A percentile compares a stretch with the other conserved stretches of the same genome.
These are phyloP conservation scores for Fusarium piperis DNA, from an alignment of 2,329 filamentous ascomycete species.

Conservation along the genomic window DNA sequence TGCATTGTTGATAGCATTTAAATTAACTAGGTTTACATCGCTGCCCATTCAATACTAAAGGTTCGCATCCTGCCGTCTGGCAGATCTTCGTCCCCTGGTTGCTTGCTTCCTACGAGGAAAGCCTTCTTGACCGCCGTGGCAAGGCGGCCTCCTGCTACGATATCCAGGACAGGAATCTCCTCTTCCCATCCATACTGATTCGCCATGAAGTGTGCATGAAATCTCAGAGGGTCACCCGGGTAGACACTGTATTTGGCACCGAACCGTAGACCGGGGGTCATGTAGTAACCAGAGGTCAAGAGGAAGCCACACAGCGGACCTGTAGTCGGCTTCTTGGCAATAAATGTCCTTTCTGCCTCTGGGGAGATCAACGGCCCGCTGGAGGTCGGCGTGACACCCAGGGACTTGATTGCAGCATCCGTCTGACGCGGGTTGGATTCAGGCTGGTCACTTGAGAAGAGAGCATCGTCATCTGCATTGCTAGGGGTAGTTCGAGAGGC, in stretches of 20 bases:
- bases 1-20: slow-evolving; percentile 17
- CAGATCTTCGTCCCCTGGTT: slow-evolving; percentile 47
- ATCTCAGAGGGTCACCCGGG: slow-evolving; percentile 91
- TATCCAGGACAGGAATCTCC: slow-evolving; percentile 82
- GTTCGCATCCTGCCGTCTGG: slow-evolving; percentile 65
- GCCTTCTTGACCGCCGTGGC: slow-evolving; percentile 97
- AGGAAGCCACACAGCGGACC: slow-evolving; percentile 80
- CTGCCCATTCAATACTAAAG: slow-evolving; percentile 93
- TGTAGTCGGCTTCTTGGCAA: slow-evolving; percentile 24
- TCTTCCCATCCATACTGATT: slow-evolving; percentile 89
- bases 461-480: slow-evolving; percentile 20
- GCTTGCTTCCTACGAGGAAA: slow-evolving; percentile 82
- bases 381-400: slow-evolving; percentile 50
- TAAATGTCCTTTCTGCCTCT: slow-evolving; percentile 16
- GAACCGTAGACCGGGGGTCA: slow-evolving; percentile 92
- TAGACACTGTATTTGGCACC: slow-evolving; percentile 96
- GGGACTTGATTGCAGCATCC: slow-evolving; percentile 29
- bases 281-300: slow-evolving; percentile 82
- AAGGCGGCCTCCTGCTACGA: slow-evolving; percentile 86
- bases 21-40: slow-evolving; percentile 69
- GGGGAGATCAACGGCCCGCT: slow-evolving; percentile 45
- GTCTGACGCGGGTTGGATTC: slow-evolving; percentile 15
- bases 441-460: slow-evolving; percentile 33
- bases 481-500: background rate
- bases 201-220: slow-evolving; percentile 93